Evolutionary conservation across 179 eudicot genomes (phyloP).

Genomic region (Beta lomatogona): DNA sequence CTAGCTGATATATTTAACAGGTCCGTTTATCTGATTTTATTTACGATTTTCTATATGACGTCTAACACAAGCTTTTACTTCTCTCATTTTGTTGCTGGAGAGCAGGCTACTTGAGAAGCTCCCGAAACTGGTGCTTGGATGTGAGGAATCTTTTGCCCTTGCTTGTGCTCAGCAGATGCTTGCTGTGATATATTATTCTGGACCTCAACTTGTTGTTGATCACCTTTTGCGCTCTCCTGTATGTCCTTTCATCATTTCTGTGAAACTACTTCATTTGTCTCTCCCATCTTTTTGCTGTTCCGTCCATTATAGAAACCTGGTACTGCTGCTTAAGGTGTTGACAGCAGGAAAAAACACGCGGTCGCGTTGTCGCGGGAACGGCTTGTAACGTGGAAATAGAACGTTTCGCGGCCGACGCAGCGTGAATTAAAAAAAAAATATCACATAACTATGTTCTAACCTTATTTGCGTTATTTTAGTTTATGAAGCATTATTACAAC

Average conservation of each 20-base stretch:
- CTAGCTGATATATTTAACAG: conserved; percentile 71
- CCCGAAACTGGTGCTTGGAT: conserved; percentile 79
- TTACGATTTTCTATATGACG: conserved; percentile 13
- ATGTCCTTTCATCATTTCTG: conserved; percentile 36
- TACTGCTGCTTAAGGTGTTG: conserved; percentile 1
- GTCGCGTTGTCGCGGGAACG: too few species aligned
- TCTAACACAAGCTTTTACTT: background rate
- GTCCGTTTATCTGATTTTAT: conserved; percentile 33
- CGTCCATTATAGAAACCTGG: background rate
- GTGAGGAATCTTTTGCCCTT: conserved; percentile 71
- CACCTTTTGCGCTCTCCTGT: conserved; percentile 82
- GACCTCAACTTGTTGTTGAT: conserved; percentile 77
- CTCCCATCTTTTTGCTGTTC: conserved; percentile 7
- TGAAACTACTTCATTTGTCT: background rate
- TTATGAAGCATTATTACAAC: too few species aligned
- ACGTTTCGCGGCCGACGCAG: too few species aligned
- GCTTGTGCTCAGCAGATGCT: conserved; percentile 80
- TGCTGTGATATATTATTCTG: conserved; percentile 76
- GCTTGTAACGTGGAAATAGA: too few species aligned
- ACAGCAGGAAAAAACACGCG: too few species aligned
- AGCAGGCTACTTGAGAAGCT: conserved; percentile 86
- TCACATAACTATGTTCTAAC: too few species aligned
- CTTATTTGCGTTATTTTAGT: too few species aligned
- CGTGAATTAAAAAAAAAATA: too few species aligned
- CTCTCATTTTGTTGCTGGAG: background rate